phyloP scores from a whole-genome alignment of 768 basidiomycete species.

The Jaapia argillacea region DNA sequence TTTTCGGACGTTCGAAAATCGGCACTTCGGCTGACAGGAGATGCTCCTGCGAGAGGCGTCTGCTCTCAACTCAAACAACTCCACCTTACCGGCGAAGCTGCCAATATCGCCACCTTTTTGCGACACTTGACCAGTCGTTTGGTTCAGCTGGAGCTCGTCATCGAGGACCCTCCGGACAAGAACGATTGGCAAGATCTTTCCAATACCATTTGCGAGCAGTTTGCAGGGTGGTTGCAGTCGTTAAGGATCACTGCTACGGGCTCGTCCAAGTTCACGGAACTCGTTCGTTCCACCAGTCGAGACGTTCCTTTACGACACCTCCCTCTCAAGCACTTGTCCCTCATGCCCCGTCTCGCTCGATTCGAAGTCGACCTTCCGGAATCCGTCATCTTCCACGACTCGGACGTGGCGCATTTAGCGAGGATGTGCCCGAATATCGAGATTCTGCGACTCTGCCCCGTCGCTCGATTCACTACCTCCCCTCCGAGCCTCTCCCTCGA shows the following conservation, averaged over 20 bases:
- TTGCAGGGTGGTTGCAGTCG: slow-evolving; percentile 47
- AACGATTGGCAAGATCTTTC: slow-evolving; percentile 72
- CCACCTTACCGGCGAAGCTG: slow-evolving; percentile 59
- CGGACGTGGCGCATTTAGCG: slow-evolving; percentile 50
- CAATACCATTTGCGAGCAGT: slow-evolving; percentile 49
- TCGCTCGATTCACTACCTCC: slow-evolving; percentile 51
- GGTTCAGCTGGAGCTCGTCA: slow-evolving; percentile 59
- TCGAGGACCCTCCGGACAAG: slow-evolving; percentile 70
- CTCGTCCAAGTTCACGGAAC: slow-evolving; percentile 70
- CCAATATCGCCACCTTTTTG: slow-evolving; percentile 63
- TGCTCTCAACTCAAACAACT: slow-evolving; percentile 52
- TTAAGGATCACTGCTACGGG: slow-evolving; percentile 57
- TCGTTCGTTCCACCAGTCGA: slow-evolving; percentile 66
- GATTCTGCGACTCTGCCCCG: slow-evolving; percentile 54
- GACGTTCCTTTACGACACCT: slow-evolving; percentile 53
- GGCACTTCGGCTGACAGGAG: slow-evolving; percentile 51
- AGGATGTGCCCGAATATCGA: slow-evolving; percentile 60
- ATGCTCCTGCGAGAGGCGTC: slow-evolving; percentile 42
- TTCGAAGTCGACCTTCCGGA: slow-evolving; percentile 75
- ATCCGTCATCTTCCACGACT: slow-evolving; percentile 52
- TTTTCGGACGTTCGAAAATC: slow-evolving; percentile 70
- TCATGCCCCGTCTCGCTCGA: slow-evolving; percentile 44
- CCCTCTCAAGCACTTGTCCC: slow-evolving; percentile 46
- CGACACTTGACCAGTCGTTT: slow-evolving; percentile 58
- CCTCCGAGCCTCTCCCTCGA: slow-evolving; percentile 54